Conservation (phyloP, 208 protist species). For the Entamoeba histolytica region DNA sequence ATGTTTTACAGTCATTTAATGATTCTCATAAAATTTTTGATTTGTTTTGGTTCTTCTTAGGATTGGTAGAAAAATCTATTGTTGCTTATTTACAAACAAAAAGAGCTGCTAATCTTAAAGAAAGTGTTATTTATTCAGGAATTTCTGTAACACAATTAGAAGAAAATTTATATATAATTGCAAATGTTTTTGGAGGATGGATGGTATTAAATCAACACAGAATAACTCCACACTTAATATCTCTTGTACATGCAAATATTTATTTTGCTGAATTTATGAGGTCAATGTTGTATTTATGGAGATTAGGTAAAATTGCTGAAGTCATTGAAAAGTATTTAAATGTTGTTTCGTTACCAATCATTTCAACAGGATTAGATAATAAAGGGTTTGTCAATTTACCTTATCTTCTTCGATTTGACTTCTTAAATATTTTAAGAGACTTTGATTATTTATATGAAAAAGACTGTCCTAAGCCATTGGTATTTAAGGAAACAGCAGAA, state of each 20-base stretch:
- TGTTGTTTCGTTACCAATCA: background rate
- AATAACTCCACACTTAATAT: background rate
- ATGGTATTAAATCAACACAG: background rate
- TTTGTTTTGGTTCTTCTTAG: background rate
- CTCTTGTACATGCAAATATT: background rate
- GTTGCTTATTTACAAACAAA: background rate
- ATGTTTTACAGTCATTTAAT: background rate
- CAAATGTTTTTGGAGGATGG: background rate
- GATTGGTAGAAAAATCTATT: background rate
- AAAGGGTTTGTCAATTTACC: background rate
- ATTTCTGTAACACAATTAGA: background rate
- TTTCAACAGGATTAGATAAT: background rate
- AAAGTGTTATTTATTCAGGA: background rate
- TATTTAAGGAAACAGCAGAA: background rate
- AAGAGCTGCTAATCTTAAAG: background rate
- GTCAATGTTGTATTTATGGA: background rate
- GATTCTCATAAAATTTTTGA: background rate
- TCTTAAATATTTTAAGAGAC: background rate
- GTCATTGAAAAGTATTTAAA: background rate
- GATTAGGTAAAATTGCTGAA: background rate
- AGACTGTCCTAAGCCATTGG: background rate
- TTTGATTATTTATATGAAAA: background rate
- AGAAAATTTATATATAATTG: background rate
- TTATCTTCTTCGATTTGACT: background rate
- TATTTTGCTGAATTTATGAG: background rate